A percentile compares a stretch with the other conserved stretches of the same genome.
phyloP scores from a whole-genome alignment of 164 flowering plant genomes.

The Pachysandra terminalis region DNA sequence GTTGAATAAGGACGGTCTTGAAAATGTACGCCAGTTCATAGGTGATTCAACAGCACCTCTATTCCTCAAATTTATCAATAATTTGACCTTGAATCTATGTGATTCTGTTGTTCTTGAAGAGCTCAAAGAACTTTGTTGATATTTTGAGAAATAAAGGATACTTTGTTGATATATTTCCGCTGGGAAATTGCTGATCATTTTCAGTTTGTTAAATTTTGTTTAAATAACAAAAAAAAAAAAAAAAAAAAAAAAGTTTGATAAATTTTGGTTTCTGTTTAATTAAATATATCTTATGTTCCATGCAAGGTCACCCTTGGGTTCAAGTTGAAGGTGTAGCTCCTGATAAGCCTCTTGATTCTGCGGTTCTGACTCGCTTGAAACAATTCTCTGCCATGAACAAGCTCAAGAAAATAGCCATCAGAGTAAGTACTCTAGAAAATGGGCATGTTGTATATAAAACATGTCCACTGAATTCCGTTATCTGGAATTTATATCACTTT shows the following conservation, averaged over 20 bases:
- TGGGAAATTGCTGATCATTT: too few relatives aligned
- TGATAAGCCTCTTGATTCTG: constrained; percentile 67
- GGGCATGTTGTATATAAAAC: not conserved
- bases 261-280: not conserved
- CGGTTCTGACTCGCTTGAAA: constrained; percentile 61
- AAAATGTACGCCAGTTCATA: too few relatives aligned
- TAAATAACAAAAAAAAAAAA: too few relatives aligned
- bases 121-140: not conserved
- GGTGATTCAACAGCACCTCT: not conserved
- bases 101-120: not conserved
- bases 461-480: not conserved
- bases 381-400: constrained; percentile 77
- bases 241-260: not conserved
- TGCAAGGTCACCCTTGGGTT: constrained; percentile 72
- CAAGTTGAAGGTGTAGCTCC: constrained; percentile 61
- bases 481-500: too few relatives aligned
- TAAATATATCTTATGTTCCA: constrained; percentile 10
- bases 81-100: not conserved
- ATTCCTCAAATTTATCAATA: not conserved
- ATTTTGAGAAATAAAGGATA: not conserved
- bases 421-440: constrained; percentile 32
- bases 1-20: not conserved
- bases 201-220: too few relatives aligned
- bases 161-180: too few relatives aligned
- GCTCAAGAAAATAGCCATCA: constrained; percentile 58